These are phyloP conservation scores for Hymenoscyphus scutula DNA, from an alignment of 2,329 filamentous ascomycete species.

Conservation along the genomic window DNA sequence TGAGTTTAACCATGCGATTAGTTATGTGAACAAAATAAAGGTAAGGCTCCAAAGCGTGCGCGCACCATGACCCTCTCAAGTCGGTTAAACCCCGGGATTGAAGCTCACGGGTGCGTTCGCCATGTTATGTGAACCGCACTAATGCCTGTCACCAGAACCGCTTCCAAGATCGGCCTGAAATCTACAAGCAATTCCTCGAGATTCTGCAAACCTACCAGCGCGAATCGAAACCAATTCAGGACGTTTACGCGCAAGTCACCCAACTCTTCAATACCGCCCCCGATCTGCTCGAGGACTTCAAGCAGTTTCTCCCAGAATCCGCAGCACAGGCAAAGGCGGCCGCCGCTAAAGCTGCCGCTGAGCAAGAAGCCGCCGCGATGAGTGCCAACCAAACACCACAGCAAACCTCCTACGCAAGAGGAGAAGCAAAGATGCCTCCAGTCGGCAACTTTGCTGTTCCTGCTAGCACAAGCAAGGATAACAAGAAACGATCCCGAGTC, in stretches of 20 bases:
- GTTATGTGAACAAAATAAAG: conserved; percentile 99
- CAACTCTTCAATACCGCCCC: conserved; percentile 89
- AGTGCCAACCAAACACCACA: conserved; percentile 53
- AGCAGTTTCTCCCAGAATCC: conserved; percentile 95
- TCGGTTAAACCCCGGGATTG: background rate
- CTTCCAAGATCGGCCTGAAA: conserved; percentile 93
- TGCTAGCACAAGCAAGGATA: conserved; percentile 79
- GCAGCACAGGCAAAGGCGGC: conserved; percentile 64
- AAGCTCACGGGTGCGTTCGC: background rate
- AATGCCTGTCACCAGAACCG: conserved; percentile 65
- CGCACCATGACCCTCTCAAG: background rate
- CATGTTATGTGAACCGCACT: background rate
- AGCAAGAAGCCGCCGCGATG: conserved; percentile 57
- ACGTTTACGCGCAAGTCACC: conserved; percentile 96
- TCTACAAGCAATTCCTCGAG: conserved; percentile 98
- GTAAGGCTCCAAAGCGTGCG: conserved; percentile 45
- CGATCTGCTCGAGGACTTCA: conserved; percentile 95
- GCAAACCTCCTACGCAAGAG: conserved; percentile 43
- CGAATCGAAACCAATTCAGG: conserved; percentile 96
- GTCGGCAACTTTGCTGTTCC: conserved; percentile 90
- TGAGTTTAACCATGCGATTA: conserved; percentile 98
- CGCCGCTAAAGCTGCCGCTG: conserved; percentile 52
- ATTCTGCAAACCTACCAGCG: conserved; percentile 97
- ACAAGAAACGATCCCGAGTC: conserved; percentile 71
- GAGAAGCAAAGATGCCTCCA: conserved; percentile 75